Evolutionary conservation across 176 grass and related monocot species (phyloP), one percentile per base, ranked within the genome.

Genomic region (Lolium perenne): DNA sequence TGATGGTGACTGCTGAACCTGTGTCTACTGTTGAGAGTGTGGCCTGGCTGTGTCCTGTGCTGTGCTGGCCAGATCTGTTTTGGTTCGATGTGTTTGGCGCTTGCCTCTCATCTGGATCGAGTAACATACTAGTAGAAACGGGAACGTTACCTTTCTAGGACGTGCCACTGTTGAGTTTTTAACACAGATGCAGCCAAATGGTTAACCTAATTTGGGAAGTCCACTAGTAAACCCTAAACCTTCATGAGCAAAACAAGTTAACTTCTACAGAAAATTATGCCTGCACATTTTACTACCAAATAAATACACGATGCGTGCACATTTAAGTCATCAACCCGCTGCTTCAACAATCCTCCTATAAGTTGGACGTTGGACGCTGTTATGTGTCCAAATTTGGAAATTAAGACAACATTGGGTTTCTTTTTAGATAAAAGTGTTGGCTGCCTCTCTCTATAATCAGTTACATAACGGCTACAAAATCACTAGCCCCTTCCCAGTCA

Each of bases 21-120:
- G 48, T 83, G 58, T 84, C 48, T 4, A 23, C 23, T 79, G 75
- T 47, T 32, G 38, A 15, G 18, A 4, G 23, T 7, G 77, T 58
- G 10, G 41, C 66, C 77, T 51, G 84, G 74, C 41, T 10, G 16
- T 21, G 53, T 43, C 23, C 25, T 45, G 43, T 48, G 67, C 2
- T 16, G 46, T 16, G 60, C 60, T 81, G 43, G 76, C 21, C 12
- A 14, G 76, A 77, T 70, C 41, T 80, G 70, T 9, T 51, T 46
- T 13, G 85, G 61, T 38, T 5, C 1, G 22, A 61, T 59, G 60
- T n/a, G 60, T 35, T 26, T 20, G 61, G 38, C 60, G 6, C 46
- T 76, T 38, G 67, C 57, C 2, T 50, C 10, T 65, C 8, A 11
- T 16, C 45, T 51, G 80, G 74, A 46, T 38, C 4, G 47, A 38